Conservation (phyloP, 345 rosid genomes). For the Eucalyptus viminalis region DNA sequence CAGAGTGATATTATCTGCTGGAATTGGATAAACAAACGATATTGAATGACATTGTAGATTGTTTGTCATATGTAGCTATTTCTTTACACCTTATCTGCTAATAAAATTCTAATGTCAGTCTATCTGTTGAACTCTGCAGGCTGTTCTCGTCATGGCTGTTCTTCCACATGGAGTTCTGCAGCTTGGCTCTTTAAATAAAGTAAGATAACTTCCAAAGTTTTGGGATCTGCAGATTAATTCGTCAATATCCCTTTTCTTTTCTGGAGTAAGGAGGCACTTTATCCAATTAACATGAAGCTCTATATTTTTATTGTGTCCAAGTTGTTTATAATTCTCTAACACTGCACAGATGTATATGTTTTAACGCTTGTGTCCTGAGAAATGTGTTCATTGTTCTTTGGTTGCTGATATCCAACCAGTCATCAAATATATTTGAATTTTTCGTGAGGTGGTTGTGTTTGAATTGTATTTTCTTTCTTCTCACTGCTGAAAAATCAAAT, state of each 20-base stretch:
- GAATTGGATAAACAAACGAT: not conserved
- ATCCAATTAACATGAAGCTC: not conserved
- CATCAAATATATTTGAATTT: not conserved
- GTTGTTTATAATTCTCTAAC: not conserved
- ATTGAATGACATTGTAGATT: not conserved
- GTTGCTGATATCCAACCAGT: not conserved
- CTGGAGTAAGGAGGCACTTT: not conserved
- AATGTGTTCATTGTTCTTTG: not conserved
- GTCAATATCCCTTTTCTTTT: not conserved
- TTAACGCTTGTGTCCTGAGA: not conserved
- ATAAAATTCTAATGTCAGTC: not conserved
- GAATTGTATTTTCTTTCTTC: not conserved
- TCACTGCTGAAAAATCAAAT: not conserved
- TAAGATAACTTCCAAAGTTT: slow-evolving; percentile 21
- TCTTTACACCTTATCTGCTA: not conserved
- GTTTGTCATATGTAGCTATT: not conserved
- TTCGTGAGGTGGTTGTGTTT: not conserved
- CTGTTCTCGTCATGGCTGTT: slow-evolving; percentile 63
- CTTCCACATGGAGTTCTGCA: slow-evolving; percentile 81
- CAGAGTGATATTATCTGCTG: not conserved
- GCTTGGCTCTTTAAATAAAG: slow-evolving; percentile 70
- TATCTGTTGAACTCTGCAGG: slow-evolving; percentile 17
- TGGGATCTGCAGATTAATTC: not conserved
- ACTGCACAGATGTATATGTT: not conserved
- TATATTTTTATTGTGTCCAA: not conserved